Percentiles rank a stretch among this genome's conserved stretches.
phyloP scores from a whole-genome alignment of 202 grass and related monocot species.

The Schoenoplectus tabernaemontani region DNA sequence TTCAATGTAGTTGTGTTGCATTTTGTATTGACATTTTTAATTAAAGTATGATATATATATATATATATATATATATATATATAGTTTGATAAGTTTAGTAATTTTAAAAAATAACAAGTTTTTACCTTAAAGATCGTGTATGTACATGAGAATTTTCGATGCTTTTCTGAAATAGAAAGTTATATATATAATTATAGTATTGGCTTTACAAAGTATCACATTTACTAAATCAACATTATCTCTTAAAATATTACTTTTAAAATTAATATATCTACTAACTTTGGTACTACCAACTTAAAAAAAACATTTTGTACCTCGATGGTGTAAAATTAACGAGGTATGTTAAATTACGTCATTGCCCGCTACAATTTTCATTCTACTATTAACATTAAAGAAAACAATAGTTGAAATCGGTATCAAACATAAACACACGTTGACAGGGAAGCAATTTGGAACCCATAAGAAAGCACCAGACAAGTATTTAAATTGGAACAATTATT shows the following conservation, averaged over 20 bases:
- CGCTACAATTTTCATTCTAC: no score
- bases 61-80: no score
- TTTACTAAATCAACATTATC: neutral
- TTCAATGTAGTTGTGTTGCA: neutral
- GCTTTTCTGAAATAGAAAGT: no score
- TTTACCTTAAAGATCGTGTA: no score
- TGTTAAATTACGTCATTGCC: no score
- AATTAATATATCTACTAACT: neutral
- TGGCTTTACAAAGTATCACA: neutral
- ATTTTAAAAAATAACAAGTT: no score
- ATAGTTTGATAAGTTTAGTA: no score
- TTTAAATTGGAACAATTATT: slow-evolving; percentile 1
- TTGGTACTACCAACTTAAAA: neutral
- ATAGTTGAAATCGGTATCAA: no score
- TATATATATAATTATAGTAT: neutral
- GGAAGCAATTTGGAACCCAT: neutral
- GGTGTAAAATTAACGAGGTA: neutral
- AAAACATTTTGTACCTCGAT: no score
- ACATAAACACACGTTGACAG: no score
- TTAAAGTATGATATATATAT: no score
- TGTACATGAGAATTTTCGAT: neutral
- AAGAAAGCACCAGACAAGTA: neutral
- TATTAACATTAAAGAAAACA: no score
- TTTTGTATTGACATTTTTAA: neutral
- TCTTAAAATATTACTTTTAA: neutral